Percentiles rank a stretch among this genome's conserved stretches.
Conservation (phyloP, 2,329 filamentous ascomycete genomes). For the Colletotrichum sp. region DNA sequence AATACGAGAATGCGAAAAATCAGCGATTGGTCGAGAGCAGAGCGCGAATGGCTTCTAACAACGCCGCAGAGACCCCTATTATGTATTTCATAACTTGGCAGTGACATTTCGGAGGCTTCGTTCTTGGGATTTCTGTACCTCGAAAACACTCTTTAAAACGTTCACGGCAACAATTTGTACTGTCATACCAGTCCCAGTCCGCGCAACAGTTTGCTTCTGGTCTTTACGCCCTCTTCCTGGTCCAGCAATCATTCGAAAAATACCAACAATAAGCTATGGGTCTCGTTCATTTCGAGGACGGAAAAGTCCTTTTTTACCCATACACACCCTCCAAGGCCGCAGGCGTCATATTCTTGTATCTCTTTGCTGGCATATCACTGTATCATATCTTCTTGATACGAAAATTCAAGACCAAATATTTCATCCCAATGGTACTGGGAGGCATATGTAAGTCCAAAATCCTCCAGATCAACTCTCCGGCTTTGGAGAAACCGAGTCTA, state of each 20-base stretch:
- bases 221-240: background rate
- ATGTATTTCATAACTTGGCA: background rate
- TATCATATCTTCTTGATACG: background rate
- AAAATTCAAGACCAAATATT: background rate
- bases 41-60: background rate
- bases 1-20: background rate
- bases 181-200: fast-evolving
- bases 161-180: background rate
- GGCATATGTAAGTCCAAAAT: background rate
- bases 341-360: fast-evolving
- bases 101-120: background rate
- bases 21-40: background rate
- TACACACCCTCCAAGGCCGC: background rate
- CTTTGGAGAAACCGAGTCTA: fast-evolving
- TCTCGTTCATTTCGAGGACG: background rate
- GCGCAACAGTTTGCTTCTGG: fast-evolving
- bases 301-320: background rate
- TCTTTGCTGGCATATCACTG: fast-evolving
- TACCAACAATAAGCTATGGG: fast-evolving
- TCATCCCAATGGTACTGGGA: background rate
- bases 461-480: fast-evolving
- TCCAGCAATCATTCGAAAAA: background rate
- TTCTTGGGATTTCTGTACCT: background rate
- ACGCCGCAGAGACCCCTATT: background rate
- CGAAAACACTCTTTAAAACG: background rate